Evolutionary conservation across 73 alveolate species (phyloP).

Genomic region (Tetrahymena elliotti): DNA sequence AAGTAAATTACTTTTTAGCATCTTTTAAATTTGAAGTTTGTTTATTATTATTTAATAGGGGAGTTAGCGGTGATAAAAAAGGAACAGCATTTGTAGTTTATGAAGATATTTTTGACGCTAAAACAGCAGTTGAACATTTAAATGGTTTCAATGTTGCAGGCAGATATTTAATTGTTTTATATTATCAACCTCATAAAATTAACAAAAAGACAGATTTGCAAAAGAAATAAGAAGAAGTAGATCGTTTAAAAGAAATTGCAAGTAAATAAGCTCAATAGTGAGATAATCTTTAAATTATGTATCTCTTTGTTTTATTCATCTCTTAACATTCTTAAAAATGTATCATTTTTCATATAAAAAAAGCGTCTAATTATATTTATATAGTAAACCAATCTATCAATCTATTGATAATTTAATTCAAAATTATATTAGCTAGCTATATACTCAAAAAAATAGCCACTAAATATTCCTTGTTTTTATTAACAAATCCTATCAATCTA

Average conservation of each 20-base stretch:
- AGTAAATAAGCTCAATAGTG: conserved; percentile 10
- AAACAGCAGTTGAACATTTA: conserved; percentile 95
- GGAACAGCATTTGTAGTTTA: conserved; percentile 98
- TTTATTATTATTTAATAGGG: conserved; percentile 46
- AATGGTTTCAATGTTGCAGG: conserved; percentile 97
- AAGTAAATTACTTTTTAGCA: conserved; percentile 19
- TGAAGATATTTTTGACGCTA: conserved; percentile 96
- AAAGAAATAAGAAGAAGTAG: conserved; percentile 21
- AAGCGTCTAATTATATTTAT: too few species aligned
- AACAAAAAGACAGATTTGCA: conserved; percentile 22
- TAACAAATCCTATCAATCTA: too few species aligned
- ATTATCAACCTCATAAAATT: conserved; percentile 39
- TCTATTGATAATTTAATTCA: too few species aligned
- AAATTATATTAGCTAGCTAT: too few species aligned
- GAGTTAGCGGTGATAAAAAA: conserved; percentile 83
- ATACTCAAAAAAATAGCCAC: too few species aligned
- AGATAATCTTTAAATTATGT: background rate
- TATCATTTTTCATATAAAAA: too few species aligned
- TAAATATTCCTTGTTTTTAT: too few species aligned
- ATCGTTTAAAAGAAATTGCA: conserved; percentile 15
- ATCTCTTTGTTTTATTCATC: background rate
- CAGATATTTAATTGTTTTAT: conserved; percentile 54
- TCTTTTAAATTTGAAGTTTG: background rate
- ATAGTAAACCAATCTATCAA: too few species aligned
- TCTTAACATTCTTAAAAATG: too few species aligned